Conservation (phyloP, 768 basidiomycete genomes). For the Coprinopsis marcescibilis region DNA sequence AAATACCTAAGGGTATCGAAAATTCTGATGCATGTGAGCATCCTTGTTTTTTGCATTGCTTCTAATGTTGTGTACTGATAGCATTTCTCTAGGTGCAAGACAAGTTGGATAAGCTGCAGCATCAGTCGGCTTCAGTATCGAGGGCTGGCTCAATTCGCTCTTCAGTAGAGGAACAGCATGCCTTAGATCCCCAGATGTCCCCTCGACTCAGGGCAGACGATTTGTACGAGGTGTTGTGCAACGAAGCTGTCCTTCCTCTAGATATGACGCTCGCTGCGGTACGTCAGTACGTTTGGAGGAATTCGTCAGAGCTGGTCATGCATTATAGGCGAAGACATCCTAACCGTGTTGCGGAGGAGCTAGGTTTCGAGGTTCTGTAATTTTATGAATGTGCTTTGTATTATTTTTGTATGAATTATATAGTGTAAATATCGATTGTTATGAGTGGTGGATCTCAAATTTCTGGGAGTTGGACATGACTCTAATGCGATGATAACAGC, state of each 20-base stretch:
- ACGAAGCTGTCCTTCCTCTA: slow-evolving; percentile 73
- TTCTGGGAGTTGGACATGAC: no score
- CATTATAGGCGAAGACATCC: slow-evolving; percentile 66
- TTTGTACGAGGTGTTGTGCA: slow-evolving; percentile 82
- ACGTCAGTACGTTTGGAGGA: slow-evolving; percentile 86
- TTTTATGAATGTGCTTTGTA: no score
- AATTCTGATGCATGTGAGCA: slow-evolving; percentile 70
- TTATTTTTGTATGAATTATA: no score
- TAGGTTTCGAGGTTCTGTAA: no score
- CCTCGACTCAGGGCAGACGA: slow-evolving; percentile 48
- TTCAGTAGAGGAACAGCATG: slow-evolving; percentile 26
- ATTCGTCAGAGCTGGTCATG: slow-evolving; percentile 66
- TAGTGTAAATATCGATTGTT: no score
- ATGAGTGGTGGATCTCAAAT: no score
- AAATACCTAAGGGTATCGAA: slow-evolving; percentile 83
- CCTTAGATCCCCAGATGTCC: not conserved
- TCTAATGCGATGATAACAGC: slow-evolving; percentile 20
- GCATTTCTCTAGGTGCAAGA: slow-evolving; percentile 62
- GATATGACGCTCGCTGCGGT: slow-evolving; percentile 89
- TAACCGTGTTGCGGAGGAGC: no score
- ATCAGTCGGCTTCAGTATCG: slow-evolving; percentile 23
- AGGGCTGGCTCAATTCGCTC: slow-evolving; percentile 29
- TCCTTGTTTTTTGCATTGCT: not conserved
- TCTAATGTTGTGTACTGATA: not conserved
- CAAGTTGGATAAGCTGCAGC: slow-evolving; percentile 58